Conservation (phyloP, 2,329 filamentous ascomycete species). For the Paracorniculantispora psalliotae region DNA sequence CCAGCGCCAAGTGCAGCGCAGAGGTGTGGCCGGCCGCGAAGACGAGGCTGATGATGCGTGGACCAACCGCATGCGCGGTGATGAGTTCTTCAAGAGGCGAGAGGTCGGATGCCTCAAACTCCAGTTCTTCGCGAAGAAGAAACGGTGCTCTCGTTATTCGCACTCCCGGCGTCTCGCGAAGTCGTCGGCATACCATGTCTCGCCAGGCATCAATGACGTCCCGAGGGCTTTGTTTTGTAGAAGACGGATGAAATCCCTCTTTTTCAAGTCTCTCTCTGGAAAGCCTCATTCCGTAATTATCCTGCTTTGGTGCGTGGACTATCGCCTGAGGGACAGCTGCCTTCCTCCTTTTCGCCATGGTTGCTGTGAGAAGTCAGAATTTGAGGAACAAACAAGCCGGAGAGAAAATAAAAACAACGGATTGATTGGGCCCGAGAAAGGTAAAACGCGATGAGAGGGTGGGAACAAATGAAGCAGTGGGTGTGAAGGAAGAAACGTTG, state of each 20-base stretch:
- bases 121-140: background rate
- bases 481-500: too few relatives aligned
- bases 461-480: too few relatives aligned
- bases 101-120: background rate
- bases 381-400: too few relatives aligned
- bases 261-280: background rate
- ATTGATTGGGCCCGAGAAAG: too few relatives aligned
- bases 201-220: background rate
- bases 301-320: background rate
- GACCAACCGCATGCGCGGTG: conserved; percentile 16
- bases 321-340: background rate
- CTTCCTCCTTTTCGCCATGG: background rate
- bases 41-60: conserved; percentile 15
- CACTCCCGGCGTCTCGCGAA: background rate
- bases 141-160: conserved; percentile 1
- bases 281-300: background rate
- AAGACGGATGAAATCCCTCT: background rate
- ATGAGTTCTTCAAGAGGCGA: background rate
- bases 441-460: too few relatives aligned
- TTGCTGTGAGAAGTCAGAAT: too few relatives aligned
- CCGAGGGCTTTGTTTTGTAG: background rate
- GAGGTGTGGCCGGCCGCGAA: conserved; percentile 22
- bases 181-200: background rate
- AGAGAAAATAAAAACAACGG: too few relatives aligned
- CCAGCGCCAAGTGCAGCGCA: conserved; percentile 20